Evolutionary conservation across 2,329 filamentous ascomycete genomes (phyloP).

Genomic region (Daldinia sp.): DNA sequence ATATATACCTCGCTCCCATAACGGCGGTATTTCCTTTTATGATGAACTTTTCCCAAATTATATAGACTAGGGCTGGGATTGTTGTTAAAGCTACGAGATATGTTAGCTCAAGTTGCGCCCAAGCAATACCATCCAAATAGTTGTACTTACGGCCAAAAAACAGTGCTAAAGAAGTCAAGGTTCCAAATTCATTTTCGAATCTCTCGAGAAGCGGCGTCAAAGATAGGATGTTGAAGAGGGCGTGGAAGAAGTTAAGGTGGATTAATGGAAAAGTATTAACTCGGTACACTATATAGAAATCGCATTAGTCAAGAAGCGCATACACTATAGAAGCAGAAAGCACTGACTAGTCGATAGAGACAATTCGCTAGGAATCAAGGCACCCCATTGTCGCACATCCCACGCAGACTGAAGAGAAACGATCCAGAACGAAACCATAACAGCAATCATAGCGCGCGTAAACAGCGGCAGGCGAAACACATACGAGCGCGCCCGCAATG

Average conservation of each 20-base stretch:
- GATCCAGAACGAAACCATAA: constrained; percentile 75
- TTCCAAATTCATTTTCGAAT: constrained; percentile 93
- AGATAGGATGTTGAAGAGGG: constrained; percentile 79
- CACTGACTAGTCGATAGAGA: constrained; percentile 73
- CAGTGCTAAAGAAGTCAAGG: constrained; percentile 82
- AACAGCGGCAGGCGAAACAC: constrained; percentile 86
- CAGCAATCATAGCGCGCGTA: constrained; percentile 73
- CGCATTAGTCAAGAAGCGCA: constrained; percentile 12
- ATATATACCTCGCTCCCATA: constrained; percentile 79
- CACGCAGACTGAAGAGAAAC: constrained; percentile 73
- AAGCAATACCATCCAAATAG: neutral
- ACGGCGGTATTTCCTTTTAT: constrained; percentile 76
- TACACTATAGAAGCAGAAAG: neutral
- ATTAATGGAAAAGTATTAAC: constrained; percentile 92
- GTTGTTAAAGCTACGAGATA: constrained; percentile 72
- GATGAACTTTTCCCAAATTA: constrained; percentile 77
- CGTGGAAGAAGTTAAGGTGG: constrained; percentile 82
- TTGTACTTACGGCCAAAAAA: constrained; percentile 85
- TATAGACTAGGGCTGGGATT: constrained; percentile 83
- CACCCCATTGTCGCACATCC: constrained; percentile 79
- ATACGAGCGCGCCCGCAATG: constrained; percentile 79
- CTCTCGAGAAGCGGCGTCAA: constrained; percentile 89
- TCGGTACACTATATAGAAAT: constrained; percentile 74
- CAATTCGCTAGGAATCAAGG: constrained; percentile 80
- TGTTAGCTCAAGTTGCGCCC: constrained; percentile 29